Evolutionary conservation across 345 rosid genomes (phyloP).

Genomic region (Acer negundo): DNA sequence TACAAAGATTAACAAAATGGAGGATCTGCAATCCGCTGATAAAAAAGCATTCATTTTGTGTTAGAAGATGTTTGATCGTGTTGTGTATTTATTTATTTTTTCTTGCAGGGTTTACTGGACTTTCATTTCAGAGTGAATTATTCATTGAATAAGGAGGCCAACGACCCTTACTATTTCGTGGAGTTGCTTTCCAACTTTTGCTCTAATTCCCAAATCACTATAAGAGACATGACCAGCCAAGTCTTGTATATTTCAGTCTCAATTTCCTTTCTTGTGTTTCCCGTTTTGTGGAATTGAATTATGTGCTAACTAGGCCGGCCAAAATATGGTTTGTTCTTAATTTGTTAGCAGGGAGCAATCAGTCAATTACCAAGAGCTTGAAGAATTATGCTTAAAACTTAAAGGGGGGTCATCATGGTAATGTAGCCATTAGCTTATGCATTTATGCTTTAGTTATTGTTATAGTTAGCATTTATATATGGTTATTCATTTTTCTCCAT

Average conservation of each 20-base stretch:
- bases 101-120: slow-evolving; percentile 28
- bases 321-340: neutral
- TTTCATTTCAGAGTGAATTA: neutral
- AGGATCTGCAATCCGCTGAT: no score
- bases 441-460: no score
- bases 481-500: slow-evolving; percentile 7
- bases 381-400: slow-evolving; percentile 20
- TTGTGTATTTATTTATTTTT: neutral
- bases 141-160: slow-evolving; percentile 12
- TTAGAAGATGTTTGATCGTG: neutral
- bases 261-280: neutral
- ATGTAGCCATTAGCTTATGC: slow-evolving; percentile 2
- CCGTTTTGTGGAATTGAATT: neutral
- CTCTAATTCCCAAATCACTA: slow-evolving; percentile 11
- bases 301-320: neutral
- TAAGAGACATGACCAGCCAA: slow-evolving; percentile 11
- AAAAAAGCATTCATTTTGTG: neutral
- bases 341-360: slow-evolving; percentile 21
- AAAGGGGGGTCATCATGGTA: slow-evolving; percentile 26
- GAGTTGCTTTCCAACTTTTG: slow-evolving; percentile 20
- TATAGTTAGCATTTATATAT: neutral
- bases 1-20: no score
- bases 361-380: slow-evolving; percentile 6
- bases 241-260: slow-evolving; percentile 20
- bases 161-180: slow-evolving; percentile 17